Evolutionary conservation across 2,329 filamentous ascomycete genomes (phyloP), one percentile per base, ranked within the genome.

Genomic region (Aspergillus sp.): DNA sequence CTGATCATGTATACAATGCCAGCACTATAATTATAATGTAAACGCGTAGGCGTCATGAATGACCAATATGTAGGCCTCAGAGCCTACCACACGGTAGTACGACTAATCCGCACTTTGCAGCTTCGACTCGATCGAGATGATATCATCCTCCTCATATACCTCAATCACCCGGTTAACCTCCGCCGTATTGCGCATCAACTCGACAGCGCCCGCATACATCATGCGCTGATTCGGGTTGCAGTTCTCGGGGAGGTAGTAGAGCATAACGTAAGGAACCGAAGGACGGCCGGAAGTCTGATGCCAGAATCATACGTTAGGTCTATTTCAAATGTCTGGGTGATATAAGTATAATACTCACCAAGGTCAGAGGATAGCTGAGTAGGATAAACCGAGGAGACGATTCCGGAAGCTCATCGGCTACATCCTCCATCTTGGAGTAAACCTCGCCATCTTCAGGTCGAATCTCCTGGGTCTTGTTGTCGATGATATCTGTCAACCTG

Each of bases 181-280:
- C 61, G 91, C 91, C 57, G 91, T 96, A 73, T 91, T 96, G 65
- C 93, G 87, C 89, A 98, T 92, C 75, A 98, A 79, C 80, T 99
- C 95, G 78, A 97, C 96, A 47, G 95, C 95, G 41, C 93, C 90
- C 30, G 95, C 95, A 75, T 98, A 99, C 73, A 95, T 81, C 95
- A 98, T 98, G 68, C 91, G 87, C 72, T 90, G 82, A 72, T 93
- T 90, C 67, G 84, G 86, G 75, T 96, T 97, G 80, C 91, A 95
- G 52, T 94, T 97, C 54, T 89, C 90, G 7, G 95, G 95, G 21
- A 98, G 87, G 80, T 96, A 98, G 82, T 96, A 97, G 21, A 99
- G 80, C 74, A 98, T 86, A 50, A 97, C 92, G 75, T 99, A 99
- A 8, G 95, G 95, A 3, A 96, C 92, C 5, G 91, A 90, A 47